Base-by-base conservation (phyloP, 768 basidiomycete species). In the Auricularia heimuer region DNA sequence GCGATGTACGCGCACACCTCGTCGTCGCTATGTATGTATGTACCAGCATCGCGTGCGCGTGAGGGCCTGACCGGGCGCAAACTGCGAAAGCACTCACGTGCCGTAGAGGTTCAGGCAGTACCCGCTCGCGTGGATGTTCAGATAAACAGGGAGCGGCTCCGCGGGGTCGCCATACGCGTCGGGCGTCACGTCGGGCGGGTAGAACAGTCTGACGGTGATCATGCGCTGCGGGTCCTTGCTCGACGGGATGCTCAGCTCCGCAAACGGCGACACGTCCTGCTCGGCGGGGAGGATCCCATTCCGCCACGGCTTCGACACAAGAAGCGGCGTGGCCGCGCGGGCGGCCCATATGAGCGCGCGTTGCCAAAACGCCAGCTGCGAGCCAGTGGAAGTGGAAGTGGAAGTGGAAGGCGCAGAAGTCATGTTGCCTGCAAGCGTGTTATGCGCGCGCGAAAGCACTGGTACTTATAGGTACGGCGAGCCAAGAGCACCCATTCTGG, bases 1-100 rank as follows among this genome's bases (percentile, higher is more conserved):
- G 62, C 65, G 39, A 63, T 56, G 44, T 61, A 66, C 36, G 65
- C 56, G 56, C 62, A 45, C 6, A 51, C 14, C 16, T 51, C 47
- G 47, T 51, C 47, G 21, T 51, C 47, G 11, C 47, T 51, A 21
- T 16, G 47, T 18, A 29, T 29, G 24, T 29, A 29, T 29, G 24
- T 29, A 29, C 24, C 24, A 29, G 24, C 24, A 29, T 29, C 24
- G 24, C 24, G 2, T 29, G 24, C 24, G 24, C 24, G 24, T 29
- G 24, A 29, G 24, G 24, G 24, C 24, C 24, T 29, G 24, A 29
- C 24, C 24, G 24, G 24, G 24, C 24, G 1, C 1, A 29, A 29
- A 29, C 24, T 1, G 24, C 24, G 24, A 2, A 29, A 29, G 24
- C 24, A 29, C 47, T 8, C 16, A 51, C 47, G 21, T 51, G 47